Conservation (phyloP, 1,284 basidiomycete species). For the Pholiota adiposa region DNA sequence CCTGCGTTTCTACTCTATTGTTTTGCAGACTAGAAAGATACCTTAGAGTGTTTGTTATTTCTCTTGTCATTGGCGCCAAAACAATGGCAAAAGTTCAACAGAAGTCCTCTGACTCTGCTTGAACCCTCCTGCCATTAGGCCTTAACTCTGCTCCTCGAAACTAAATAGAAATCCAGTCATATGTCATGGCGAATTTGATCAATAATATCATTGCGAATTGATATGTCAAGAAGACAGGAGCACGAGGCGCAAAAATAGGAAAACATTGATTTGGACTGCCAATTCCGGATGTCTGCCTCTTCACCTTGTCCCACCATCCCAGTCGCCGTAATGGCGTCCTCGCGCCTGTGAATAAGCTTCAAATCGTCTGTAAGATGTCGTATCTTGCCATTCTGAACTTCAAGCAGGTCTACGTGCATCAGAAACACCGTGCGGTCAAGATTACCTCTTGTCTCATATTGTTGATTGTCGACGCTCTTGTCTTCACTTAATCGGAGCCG, state of each 20-base stretch:
- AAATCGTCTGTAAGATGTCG: slow-evolving; percentile 14
- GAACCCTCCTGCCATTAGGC: neutral
- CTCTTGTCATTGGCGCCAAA: too few relatives aligned
- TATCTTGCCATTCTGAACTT: slow-evolving; percentile 13
- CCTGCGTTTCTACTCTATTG: neutral
- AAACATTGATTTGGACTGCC: slow-evolving; percentile 13
- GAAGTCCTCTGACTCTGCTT: too few relatives aligned
- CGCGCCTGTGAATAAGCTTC: slow-evolving; percentile 19
- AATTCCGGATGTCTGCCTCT: slow-evolving; percentile 24
- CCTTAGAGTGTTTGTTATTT: neutral
- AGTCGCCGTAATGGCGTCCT: slow-evolving; percentile 17
- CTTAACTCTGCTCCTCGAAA: neutral
- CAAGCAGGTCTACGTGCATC: slow-evolving; percentile 17
- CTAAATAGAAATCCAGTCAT: neutral
- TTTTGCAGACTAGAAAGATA: too few relatives aligned
- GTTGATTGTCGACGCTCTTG: slow-evolving; percentile 19
- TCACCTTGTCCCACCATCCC: slow-evolving; percentile 21
- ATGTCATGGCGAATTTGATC: too few relatives aligned
- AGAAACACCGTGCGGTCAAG: slow-evolving; percentile 14
- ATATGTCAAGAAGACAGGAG: neutral
- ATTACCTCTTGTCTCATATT: slow-evolving; percentile 22
- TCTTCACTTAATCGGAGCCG: slow-evolving; percentile 10
- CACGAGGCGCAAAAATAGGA: slow-evolving; percentile 1
- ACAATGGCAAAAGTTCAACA: too few relatives aligned
- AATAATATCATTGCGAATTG: neutral